phyloP scores from a whole-genome alignment of 2,329 filamentous ascomycete genomes.

The Coleophoma crateriformis region DNA sequence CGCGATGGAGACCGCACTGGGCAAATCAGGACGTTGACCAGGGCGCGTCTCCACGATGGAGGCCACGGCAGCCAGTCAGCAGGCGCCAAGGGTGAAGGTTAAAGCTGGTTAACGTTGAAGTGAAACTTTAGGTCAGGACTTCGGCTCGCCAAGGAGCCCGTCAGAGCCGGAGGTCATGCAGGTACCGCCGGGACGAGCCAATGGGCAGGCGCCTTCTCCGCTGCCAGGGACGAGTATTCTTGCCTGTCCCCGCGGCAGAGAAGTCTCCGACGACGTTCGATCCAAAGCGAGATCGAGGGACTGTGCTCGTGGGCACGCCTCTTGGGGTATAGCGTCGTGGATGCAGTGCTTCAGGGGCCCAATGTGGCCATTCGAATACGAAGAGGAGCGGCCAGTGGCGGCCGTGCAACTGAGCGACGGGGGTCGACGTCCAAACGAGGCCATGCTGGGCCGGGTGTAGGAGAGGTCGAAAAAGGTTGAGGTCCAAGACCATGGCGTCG shows the following conservation, averaged over 20 bases:
- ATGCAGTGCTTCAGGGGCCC: too few relatives aligned
- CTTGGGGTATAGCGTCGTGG: too few relatives aligned
- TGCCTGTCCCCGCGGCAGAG: background rate
- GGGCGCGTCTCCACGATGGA: background rate
- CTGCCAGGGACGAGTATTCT: background rate
- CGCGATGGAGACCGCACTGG: background rate
- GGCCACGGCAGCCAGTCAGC: background rate
- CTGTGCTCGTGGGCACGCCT: too few relatives aligned
- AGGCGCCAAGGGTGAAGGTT: background rate
- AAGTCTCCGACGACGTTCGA: too few relatives aligned
- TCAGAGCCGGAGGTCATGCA: slow-evolving; percentile 1
- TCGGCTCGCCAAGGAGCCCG: background rate
- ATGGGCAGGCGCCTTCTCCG: background rate
- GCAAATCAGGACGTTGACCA: background rate
- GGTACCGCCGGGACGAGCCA: slow-evolving; percentile 3
- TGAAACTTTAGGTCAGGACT: too few relatives aligned
- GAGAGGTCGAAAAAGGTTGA: background rate
- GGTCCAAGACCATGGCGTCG: background rate
- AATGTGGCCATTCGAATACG: too few relatives aligned
- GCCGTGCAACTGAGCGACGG: too few relatives aligned
- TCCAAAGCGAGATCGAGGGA: too few relatives aligned
- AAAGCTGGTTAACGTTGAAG: too few relatives aligned
- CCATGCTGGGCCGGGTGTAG: too few relatives aligned
- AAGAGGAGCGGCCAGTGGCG: too few relatives aligned
- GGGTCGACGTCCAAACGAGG: background rate